Evolutionary conservation across 2,329 filamentous ascomycete genomes (phyloP), one percentile per base, ranked within the genome.

Genomic region (Talaromyces sp.): DNA sequence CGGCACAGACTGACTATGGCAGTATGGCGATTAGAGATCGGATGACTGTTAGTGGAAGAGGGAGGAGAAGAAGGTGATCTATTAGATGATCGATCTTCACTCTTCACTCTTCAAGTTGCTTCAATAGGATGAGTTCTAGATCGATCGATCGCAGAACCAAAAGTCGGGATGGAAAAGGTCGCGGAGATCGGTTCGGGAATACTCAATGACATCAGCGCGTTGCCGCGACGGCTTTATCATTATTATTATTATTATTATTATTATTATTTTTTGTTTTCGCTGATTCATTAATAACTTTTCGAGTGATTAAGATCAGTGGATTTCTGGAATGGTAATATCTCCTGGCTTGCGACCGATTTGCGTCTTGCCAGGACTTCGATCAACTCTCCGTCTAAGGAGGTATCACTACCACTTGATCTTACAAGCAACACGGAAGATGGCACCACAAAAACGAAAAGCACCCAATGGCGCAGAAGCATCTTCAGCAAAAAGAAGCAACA

Each of bases 1-100:
- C 64, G 41, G 59, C 61, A 10, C 67, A 69, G 60, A 64, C 64
- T 15, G 67, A 71, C 58, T 72, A 68, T 62, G 69, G 69, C 28
- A 65, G 65, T 40, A 69, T 72, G 68, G 70, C 70, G 52, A 66
- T 73, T 60, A 60, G 67, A 17, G 68, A 64, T 11, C 63, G 67
- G 48, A 67, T 46, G 37, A 37, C 7, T 31, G 45, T 59, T 13
- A 41, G 54, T 5, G 43, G 54, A 2, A 41, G 54, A 17, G 36
- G 45, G 37, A 37, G 43, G 39, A 57, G 17, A 22, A 41, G 55
- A 22, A 51, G 39, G 46, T 22, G 33, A 46, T n/a, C 9, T 8
- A 31, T 46, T 8, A n/a, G 22, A n/a, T 22, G 43, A 48, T 48
- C 43, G 25, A 33, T 48, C 25, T 48, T 19, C 9, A 31, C 4